phyloP scores from a whole-genome alignment of 176 grass and related monocot genomes.

The Themeda triandra region DNA sequence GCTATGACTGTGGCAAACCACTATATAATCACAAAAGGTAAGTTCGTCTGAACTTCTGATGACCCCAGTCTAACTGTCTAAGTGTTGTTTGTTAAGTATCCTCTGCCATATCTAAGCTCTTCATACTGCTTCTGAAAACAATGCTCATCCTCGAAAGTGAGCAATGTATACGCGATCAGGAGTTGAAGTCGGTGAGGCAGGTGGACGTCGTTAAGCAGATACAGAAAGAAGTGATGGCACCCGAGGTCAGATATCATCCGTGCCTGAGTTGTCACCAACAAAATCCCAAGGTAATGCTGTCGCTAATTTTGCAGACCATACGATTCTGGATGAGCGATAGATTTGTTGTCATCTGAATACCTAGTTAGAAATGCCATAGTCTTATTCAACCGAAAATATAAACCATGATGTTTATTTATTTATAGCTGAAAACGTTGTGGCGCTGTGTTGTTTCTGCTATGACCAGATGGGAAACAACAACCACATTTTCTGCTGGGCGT shows the following conservation, averaged over 20 bases:
- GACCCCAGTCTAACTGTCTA: not conserved
- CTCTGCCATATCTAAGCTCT: not conserved
- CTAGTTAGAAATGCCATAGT: not conserved
- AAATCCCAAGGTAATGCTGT: slow-evolving; percentile 37
- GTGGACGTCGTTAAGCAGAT: not conserved
- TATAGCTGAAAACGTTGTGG: not conserved
- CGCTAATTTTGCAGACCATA: not conserved
- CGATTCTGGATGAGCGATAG: not conserved
- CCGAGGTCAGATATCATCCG: not conserved
- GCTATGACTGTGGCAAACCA: slow-evolving; percentile 54
- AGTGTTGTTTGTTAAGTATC: not conserved
- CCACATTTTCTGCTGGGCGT: slow-evolving; percentile 50
- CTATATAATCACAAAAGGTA: slow-evolving; percentile 32
- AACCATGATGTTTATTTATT: not conserved
- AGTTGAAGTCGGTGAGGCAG: not conserved
- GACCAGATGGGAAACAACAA: slow-evolving; percentile 66
- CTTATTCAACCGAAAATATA: not conserved
- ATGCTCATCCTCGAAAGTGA: slow-evolving; percentile 19
- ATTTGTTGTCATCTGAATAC: not conserved
- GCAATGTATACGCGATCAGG: slow-evolving; percentile 5
- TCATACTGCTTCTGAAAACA: slow-evolving; percentile 1
- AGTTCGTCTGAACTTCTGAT: slow-evolving; percentile 8
- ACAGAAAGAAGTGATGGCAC: not conserved
- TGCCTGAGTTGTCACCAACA: slow-evolving; percentile 29
- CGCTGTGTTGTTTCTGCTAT: not conserved